Evolutionary conservation across 1,284 basidiomycete genomes (phyloP).

Genomic region (Marasmius oreades): DNA sequence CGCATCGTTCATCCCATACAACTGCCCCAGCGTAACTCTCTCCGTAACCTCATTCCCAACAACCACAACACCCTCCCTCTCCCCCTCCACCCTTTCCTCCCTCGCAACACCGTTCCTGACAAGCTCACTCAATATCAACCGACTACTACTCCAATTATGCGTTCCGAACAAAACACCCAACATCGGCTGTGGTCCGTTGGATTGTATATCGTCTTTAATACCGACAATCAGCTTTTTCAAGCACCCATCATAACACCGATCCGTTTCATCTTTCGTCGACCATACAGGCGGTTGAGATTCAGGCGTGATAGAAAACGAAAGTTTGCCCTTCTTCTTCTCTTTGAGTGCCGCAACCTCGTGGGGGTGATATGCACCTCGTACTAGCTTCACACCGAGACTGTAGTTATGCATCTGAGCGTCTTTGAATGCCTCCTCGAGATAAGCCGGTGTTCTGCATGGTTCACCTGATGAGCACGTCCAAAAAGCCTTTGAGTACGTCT

Average conservation of each 20-base stretch:
- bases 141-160: constrained; percentile 74
- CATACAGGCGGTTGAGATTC: constrained; percentile 66
- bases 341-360: constrained; percentile 62
- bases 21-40: constrained; percentile 75
- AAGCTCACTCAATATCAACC: constrained; percentile 60
- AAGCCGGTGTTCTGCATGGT: constrained; percentile 53
- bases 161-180: constrained; percentile 83
- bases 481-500: constrained; percentile 1
- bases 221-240: constrained; percentile 58
- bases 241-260: constrained; percentile 75
- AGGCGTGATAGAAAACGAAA: constrained; percentile 47
- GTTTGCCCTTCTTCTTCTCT: constrained; percentile 18
- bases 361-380: constrained; percentile 90
- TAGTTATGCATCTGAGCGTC: constrained; percentile 73
- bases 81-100: constrained; percentile 20
- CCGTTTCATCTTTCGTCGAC: constrained; percentile 70
- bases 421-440: constrained; percentile 64
- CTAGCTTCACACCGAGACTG: constrained; percentile 89
- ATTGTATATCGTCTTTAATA: constrained; percentile 44
- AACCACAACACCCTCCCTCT: constrained; percentile 28
- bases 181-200: constrained; percentile 27
- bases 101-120: constrained; percentile 54
- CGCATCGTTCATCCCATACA: constrained; percentile 87
- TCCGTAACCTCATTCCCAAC: constrained; percentile 58
- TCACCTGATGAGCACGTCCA: constrained; percentile 13